Evolutionary conservation across 2,329 filamentous ascomycete genomes (phyloP), one percentile per base, ranked within the genome.

Genomic region (Penicillium thymicola): DNA sequence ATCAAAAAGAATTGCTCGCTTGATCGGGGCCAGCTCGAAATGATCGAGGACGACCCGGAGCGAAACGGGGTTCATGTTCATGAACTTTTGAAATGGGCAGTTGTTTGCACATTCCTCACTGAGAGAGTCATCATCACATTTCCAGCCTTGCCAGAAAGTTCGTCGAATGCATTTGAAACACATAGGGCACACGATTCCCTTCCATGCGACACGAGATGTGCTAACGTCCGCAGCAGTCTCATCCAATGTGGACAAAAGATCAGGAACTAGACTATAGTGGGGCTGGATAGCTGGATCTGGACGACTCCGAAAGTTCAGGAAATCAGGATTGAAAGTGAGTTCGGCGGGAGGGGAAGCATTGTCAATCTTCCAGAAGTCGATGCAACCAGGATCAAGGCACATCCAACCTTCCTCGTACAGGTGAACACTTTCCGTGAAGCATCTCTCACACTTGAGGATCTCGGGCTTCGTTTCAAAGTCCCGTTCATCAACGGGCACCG

Each of bases 101-200:
- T 62, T 63, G 0, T 61, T 59, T 14, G 78, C 82, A 42, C 79
- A 37, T 9, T 46, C 10, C 21, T 27, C 16, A 16, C 36, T 16
- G 23, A 44, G 47, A 21, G 54, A 23, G 30, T 62, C 49, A 49
- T 70, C 69, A 2, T 59, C 54, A 58, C 88, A 92, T 27, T 75
- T 70, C 87, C 86, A 90, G 1, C 80, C 78, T 5, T 72, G 73
- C 86, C 87, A 92, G 25, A 78, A 71, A 14, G 81, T 75, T 1
- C 88, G 79, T 2, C 84, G 79, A 41, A 79, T 85, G 63, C 88
- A 89, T 40, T 83, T 80, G 0, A 78, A 74, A 60, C 89, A 92
- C 1, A 73, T 57, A 0, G 84, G 85, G 62, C 89, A 92, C 2
- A 88, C 82, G 45, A 90, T 82, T 0, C 88, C 89, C 49, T 78